phyloP scores from a whole-genome alignment of 169 alveolate species.

The Perkinsus olseni region DNA sequence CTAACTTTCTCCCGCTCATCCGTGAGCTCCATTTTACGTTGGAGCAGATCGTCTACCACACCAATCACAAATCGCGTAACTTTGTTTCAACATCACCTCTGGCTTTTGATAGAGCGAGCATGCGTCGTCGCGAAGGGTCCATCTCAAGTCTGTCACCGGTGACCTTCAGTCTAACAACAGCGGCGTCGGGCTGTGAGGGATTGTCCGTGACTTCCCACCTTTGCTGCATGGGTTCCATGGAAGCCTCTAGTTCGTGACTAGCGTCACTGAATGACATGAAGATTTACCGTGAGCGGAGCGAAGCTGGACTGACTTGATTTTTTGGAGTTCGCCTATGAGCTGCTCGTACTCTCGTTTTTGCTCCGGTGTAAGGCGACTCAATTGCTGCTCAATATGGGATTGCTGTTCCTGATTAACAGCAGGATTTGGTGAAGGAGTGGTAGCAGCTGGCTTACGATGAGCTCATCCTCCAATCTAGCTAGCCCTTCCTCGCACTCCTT shows the following conservation, averaged over 20 bases:
- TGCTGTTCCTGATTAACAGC: constrained; percentile 33
- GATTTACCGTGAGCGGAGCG: neutral
- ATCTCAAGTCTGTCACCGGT: constrained; percentile 30
- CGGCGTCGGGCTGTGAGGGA: neutral
- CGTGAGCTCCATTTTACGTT: constrained; percentile 43
- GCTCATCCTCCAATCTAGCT: constrained; percentile 40
- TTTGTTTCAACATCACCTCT: neutral
- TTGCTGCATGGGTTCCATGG: neutral
- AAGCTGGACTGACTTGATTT: constrained; percentile 11
- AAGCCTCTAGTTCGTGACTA: neutral
- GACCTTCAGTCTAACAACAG: neutral
- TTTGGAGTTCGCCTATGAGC: constrained; percentile 52
- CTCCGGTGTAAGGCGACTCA: constrained; percentile 71
- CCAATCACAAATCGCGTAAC: constrained; percentile 43
- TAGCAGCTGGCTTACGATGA: neutral
- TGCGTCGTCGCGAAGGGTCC: constrained; percentile 50
- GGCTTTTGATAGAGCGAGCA: neutral
- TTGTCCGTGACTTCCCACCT: neutral
- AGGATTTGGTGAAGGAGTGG: neutral
- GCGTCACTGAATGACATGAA: neutral
- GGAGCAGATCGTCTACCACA: constrained; percentile 56
- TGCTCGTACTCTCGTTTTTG: constrained; percentile 52
- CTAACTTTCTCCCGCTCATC: constrained; percentile 60
- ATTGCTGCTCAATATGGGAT: constrained; percentile 47
- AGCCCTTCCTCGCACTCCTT: constrained; percentile 64